Percentiles rank a stretch among this genome's conserved stretches.
phyloP scores from a whole-genome alignment of 352 stramenopile genomes.

The Globisporangium sylvaticum region DNA sequence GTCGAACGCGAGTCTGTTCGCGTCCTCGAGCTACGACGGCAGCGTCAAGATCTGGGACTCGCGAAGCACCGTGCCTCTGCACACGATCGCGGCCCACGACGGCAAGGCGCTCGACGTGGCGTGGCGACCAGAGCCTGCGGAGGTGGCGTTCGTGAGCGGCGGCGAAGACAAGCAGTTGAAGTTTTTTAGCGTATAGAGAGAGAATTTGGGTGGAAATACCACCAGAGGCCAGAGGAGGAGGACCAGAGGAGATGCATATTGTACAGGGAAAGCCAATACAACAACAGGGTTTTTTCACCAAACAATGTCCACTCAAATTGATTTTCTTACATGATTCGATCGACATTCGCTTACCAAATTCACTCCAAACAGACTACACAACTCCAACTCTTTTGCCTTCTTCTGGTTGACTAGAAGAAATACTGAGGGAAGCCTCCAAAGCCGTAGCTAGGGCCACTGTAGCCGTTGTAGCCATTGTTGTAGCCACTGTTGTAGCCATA shows the following conservation, averaged over 20 bases:
- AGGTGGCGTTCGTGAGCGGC: conserved; percentile 65
- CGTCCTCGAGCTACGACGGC: conserved; percentile 75
- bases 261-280: not conserved
- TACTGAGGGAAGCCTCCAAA: not conserved
- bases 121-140: conserved; percentile 40
- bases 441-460: not conserved
- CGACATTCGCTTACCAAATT: not conserved
- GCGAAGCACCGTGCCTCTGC: conserved; percentile 67
- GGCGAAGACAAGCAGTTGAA: conserved; percentile 86
- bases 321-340: not conserved
- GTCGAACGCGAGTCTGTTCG: conserved; percentile 53
- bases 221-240: not conserved
- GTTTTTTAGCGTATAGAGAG: conserved; percentile 78
- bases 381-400: not conserved
- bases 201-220: too few relatives aligned
- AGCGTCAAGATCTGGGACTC: conserved; percentile 80
- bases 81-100: conserved; percentile 71
- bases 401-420: not conserved
- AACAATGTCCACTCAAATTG: not conserved
- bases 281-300: not conserved
- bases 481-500: not conserved
- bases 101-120: conserved; percentile 68
- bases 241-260: not conserved
- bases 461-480: not conserved
- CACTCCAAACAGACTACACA: not conserved